Percentiles rank a stretch among this genome's conserved stretches.
Evolutionary conservation across 768 basidiomycete species (phyloP).

Genomic region (Pleurotus platypus): DNA sequence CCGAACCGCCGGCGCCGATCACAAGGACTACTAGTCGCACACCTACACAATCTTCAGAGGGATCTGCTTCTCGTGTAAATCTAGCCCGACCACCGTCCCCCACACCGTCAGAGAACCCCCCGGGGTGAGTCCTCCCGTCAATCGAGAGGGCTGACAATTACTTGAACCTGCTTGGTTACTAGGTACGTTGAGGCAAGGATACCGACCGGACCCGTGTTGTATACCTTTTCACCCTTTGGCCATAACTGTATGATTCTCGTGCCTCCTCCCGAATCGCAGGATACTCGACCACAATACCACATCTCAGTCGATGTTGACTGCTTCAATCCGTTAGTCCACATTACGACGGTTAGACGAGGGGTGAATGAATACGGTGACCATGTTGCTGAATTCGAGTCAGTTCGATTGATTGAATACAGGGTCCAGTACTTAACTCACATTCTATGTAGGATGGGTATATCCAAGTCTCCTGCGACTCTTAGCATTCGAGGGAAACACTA

Average conservation of each 20-base stretch:
- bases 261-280: constrained; percentile 15
- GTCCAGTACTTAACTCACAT: neutral
- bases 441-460: constrained; percentile 12
- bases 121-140: neutral
- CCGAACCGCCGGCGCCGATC: too few relatives aligned
- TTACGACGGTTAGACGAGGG: constrained; percentile 27
- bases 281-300: constrained; percentile 24
- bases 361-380: constrained; percentile 22
- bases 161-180: neutral
- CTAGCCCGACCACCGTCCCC: neutral
- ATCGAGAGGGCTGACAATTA: neutral
- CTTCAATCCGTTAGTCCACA: constrained; percentile 31
- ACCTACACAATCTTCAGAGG: too few relatives aligned
- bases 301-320: constrained; percentile 29
- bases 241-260: constrained; percentile 18
- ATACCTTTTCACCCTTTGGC: constrained; percentile 10
- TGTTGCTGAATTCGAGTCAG: constrained; percentile 34
- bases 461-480: constrained; percentile 9
- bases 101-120: neutral
- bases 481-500: constrained; percentile 7
- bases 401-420: neutral
- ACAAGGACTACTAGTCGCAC: too few relatives aligned
- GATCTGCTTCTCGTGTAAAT: too few relatives aligned
- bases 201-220: constrained; percentile 3
- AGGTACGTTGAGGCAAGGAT: constrained; percentile 6